phyloP scores from a whole-genome alignment of 1,139 yeast genomes.

The Yamadazyma spencermartinsiae region DNA sequence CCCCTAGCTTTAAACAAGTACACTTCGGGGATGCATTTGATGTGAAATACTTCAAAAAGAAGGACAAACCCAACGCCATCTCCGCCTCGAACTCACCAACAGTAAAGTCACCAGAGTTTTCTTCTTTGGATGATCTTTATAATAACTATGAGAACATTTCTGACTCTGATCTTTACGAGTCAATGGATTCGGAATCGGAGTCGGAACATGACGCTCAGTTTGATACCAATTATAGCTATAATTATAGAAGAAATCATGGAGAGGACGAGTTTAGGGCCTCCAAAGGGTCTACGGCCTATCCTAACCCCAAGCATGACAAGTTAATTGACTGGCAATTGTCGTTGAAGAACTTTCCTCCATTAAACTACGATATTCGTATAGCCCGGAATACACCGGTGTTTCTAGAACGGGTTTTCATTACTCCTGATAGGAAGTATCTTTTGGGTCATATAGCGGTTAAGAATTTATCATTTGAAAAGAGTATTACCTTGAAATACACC shows the following conservation, averaged over 20 bases:
- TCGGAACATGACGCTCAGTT: constrained; percentile 9
- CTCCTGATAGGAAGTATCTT: constrained; percentile 56
- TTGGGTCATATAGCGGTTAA: constrained; percentile 74
- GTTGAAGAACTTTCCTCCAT: constrained; percentile 45
- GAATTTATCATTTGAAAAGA: constrained; percentile 66
- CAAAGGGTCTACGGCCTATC: constrained; percentile 25
- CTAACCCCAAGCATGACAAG: constrained; percentile 20
- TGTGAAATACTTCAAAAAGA: constrained; percentile 57
- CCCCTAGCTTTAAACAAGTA: constrained; percentile 72
- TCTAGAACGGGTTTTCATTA: constrained; percentile 63
- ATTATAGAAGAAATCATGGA: constrained; percentile 9
- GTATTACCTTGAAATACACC: constrained; percentile 63
- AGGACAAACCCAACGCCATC: constrained; percentile 75
- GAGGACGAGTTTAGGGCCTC: constrained; percentile 18
- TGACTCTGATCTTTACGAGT: constrained; percentile 14
- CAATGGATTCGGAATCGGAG: not conserved
- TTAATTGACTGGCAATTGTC: constrained; percentile 51
- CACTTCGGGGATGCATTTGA: constrained; percentile 73
- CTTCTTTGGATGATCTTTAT: constrained; percentile 6
- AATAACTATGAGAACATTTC: not conserved
- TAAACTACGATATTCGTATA: constrained; percentile 40
- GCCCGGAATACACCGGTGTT: constrained; percentile 48
- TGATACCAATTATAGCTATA: constrained; percentile 15
- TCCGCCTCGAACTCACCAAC: constrained; percentile 65
- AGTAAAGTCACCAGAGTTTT: constrained; percentile 22